Conservation (phyloP, 495 filamentous ascomycete species). For the Penicillium subrubescens region DNA sequence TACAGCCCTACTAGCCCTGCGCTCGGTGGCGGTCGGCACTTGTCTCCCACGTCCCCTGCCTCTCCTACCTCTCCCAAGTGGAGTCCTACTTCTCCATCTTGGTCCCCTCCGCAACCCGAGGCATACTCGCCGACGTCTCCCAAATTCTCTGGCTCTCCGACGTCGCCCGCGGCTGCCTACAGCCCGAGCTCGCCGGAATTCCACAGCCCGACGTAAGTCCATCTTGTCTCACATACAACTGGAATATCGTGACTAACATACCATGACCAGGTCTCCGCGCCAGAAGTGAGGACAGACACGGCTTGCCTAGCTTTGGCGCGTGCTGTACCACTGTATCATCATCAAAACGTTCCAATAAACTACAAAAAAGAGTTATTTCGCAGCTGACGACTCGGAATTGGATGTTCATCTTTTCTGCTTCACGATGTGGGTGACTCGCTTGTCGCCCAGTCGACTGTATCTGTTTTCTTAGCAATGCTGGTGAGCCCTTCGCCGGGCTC, state of each 20-base stretch:
- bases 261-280: conserved; percentile 50
- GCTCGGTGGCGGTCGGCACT: conserved; percentile 47
- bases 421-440: conserved; percentile 36
- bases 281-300: conserved; percentile 35
- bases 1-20: conserved; percentile 72
- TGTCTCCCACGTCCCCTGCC: conserved; percentile 69
- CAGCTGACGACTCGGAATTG: conserved; percentile 43
- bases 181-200: conserved; percentile 55
- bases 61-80: conserved; percentile 72
- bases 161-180: conserved; percentile 50
- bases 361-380: conserved; percentile 44
- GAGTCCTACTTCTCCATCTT: conserved; percentile 72
- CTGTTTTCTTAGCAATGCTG: conserved; percentile 28
- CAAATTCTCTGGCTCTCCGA: conserved; percentile 63
- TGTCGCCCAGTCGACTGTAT: conserved; percentile 31
- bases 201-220: conserved; percentile 49
- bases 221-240: neutral
- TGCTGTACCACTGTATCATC: conserved; percentile 47
- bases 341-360: conserved; percentile 37
- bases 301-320: conserved; percentile 25
- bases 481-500: conserved; percentile 22
- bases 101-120: conserved; percentile 68
- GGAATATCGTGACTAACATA: conserved; percentile 21
- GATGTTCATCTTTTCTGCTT: conserved; percentile 43
- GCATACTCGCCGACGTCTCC: conserved; percentile 80